Base-by-base conservation (phyloP, 2,329 filamentous ascomycete species). In the Chaetomiaceae sp. region DNA sequence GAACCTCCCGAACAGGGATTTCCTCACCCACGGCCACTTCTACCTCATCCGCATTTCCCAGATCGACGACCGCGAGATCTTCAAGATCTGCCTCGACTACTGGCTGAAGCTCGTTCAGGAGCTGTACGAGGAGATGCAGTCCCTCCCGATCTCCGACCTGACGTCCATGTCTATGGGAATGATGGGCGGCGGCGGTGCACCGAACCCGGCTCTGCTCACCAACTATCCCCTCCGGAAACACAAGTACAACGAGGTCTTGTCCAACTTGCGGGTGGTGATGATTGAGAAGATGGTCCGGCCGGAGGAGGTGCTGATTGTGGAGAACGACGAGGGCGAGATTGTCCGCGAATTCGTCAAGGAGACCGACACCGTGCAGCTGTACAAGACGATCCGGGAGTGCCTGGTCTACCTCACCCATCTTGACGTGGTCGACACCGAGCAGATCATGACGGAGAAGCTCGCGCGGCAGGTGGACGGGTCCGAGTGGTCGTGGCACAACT, bases 401-500 rank as follows among this genome's bases (percentile, higher is more conserved):
- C 75, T 99, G 48, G 94, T 99, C 53, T 99, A 97, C 71, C 80
- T 99, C 51, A 99, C 95, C 31, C 94, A 99, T 76, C 75, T 99
- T 65, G 94, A 99, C 66, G 95, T 99, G 37, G 86, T 95, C 57
- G 94, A 99, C 68, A 99, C 92, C 1, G 94, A 99, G 72, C 88
- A 88, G 59, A 99, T 99, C 75, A 99, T 99, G 95, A 96, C 94
- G 4, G 95, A 99, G 68, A 99, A 99, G 75, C 79, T 99, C 49
- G 86, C 91, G 29, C 87, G 91, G 62, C 94, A 99, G 72, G 94
- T 99, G 12, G 94, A 99, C 68, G 91, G 91, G 20, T 81, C 82
- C 2, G 95, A 99, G 72, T 99, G 94, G 94, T 99, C 95, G 6
- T 99, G 94, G 94, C 89, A 91, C 59, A 99, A 99, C 75, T 99